Percentiles rank a stretch among this genome's conserved stretches.
phyloP scores from a whole-genome alignment of 768 basidiomycete species.

The Naematelia aurantialba region DNA sequence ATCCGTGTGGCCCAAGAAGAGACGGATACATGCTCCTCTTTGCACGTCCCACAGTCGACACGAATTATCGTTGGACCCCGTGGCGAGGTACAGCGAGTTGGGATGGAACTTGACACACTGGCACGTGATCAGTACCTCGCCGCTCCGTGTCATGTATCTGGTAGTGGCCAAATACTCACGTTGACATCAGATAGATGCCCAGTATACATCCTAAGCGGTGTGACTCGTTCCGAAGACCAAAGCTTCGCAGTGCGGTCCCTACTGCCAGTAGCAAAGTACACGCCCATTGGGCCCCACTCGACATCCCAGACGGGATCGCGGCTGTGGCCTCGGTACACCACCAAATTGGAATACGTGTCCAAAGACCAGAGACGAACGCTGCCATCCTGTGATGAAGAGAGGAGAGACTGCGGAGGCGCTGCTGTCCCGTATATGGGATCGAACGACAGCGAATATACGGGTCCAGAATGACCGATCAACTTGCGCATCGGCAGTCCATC shows the following conservation, averaged over 20 bases:
- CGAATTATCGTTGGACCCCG: constrained; percentile 93
- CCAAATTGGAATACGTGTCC: constrained; percentile 88
- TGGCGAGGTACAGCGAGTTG: constrained; percentile 93
- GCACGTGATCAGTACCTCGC: constrained; percentile 1
- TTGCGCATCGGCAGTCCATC: constrained; percentile 84
- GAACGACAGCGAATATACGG: constrained; percentile 90
- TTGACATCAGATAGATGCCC: constrained; percentile 97
- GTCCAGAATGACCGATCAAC: constrained; percentile 92
- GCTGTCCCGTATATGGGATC: constrained; percentile 87
- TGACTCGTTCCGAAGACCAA: constrained; percentile 89
- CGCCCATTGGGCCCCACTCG: constrained; percentile 95
- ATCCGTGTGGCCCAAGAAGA: constrained; percentile 93
- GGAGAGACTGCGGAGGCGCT: constrained; percentile 74
- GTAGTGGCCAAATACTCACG: constrained; percentile 57
- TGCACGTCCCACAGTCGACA: constrained; percentile 99
- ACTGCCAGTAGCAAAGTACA: constrained; percentile 96
- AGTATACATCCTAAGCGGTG: constrained; percentile 83
- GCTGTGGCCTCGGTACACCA: constrained; percentile 83
- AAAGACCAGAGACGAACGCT: constrained; percentile 90
- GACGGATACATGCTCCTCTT: constrained; percentile 82
- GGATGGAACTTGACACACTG: constrained; percentile 96
- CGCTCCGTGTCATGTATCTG: background rate
- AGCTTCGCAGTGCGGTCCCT: constrained; percentile 89
- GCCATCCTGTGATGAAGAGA: constrained; percentile 88
- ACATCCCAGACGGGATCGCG: constrained; percentile 99